Percentiles rank a stretch among this genome's conserved stretches.
phyloP scores from a whole-genome alignment of 2,329 filamentous ascomycete genomes.

The Sporothrix dimorphospora region DNA sequence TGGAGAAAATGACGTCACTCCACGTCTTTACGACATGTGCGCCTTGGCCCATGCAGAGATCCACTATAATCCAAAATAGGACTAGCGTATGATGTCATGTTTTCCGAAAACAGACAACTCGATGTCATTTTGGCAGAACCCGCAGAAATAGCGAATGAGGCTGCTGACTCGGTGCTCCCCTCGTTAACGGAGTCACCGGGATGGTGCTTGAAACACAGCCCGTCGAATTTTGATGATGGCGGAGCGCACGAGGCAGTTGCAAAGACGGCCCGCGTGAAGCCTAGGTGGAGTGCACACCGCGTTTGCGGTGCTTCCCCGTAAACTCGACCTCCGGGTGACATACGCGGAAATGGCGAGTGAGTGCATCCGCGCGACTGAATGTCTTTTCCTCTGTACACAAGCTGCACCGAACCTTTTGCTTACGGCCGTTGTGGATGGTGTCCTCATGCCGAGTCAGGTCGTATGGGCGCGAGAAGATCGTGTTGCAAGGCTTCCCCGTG shows the following conservation, averaged over 20 bases:
- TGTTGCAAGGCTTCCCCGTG: constrained; percentile 92
- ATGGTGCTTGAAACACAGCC: background rate
- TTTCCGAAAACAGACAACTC: background rate
- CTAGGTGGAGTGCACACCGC: constrained; percentile 30
- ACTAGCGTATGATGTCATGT: constrained; percentile 22
- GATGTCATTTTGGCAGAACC: background rate
- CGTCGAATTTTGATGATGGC: no score
- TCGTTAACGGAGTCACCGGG: no score
- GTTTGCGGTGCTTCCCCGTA: constrained; percentile 62
- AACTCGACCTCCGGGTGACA: constrained; percentile 88
- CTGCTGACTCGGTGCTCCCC: no score
- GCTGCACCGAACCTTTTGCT: constrained; percentile 92
- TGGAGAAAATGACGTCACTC: constrained; percentile 23
- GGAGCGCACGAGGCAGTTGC: no score
- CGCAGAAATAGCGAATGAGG: background rate
- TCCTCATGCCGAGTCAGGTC: constrained; percentile 96
- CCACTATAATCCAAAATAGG: background rate
- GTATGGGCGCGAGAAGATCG: constrained; percentile 92
- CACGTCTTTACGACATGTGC: background rate
- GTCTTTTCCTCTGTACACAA: constrained; percentile 96
- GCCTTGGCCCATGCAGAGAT: background rate
- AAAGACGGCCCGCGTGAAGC: no score
- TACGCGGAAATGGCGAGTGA: constrained; percentile 92
- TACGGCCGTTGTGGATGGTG: constrained; percentile 92
- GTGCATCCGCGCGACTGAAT: constrained; percentile 91